Evolutionary conservation across 495 filamentous ascomycete genomes (phyloP).

Genomic region (Trichoderma parareesei): DNA sequence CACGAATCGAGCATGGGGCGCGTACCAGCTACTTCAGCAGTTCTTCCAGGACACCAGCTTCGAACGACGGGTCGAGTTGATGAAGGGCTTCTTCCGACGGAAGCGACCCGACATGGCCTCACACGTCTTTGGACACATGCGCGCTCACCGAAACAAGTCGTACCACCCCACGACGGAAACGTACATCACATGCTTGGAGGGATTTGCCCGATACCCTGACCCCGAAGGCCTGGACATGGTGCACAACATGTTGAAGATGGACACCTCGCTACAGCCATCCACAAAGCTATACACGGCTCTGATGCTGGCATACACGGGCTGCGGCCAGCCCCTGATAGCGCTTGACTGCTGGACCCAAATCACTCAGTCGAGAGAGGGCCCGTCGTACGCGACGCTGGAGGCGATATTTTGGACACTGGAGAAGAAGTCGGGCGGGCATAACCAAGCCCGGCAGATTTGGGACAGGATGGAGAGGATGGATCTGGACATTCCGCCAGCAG

Average conservation of each 20-base stretch:
- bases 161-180: constrained; percentile 60
- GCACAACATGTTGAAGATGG: constrained; percentile 89
- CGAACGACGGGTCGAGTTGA: constrained; percentile 57
- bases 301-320: constrained; percentile 74
- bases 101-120: constrained; percentile 71
- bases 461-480: constrained; percentile 63
- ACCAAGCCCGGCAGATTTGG: constrained; percentile 67
- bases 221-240: constrained; percentile 59
- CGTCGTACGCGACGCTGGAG: constrained; percentile 65
- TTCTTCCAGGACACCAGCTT: constrained; percentile 69
- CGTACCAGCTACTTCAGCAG: constrained; percentile 65
- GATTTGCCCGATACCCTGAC: constrained; percentile 59
- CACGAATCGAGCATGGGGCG: constrained; percentile 64
- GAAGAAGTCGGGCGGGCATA: constrained; percentile 49
- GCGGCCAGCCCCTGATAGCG: constrained; percentile 53
- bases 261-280: constrained; percentile 64
- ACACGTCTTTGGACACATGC: constrained; percentile 85
- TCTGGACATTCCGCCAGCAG: constrained; percentile 58
- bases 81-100: constrained; percentile 75
- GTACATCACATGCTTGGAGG: constrained; percentile 70
- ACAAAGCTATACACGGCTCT: constrained; percentile 71
- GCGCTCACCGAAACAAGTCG: constrained; percentile 46
- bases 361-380: constrained; percentile 67
- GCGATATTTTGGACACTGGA: constrained; percentile 75
- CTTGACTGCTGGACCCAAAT: constrained; percentile 79